Conservation (phyloP, 192 early-diverging fungal genomes). For the Irineochytrium annulatum region DNA sequence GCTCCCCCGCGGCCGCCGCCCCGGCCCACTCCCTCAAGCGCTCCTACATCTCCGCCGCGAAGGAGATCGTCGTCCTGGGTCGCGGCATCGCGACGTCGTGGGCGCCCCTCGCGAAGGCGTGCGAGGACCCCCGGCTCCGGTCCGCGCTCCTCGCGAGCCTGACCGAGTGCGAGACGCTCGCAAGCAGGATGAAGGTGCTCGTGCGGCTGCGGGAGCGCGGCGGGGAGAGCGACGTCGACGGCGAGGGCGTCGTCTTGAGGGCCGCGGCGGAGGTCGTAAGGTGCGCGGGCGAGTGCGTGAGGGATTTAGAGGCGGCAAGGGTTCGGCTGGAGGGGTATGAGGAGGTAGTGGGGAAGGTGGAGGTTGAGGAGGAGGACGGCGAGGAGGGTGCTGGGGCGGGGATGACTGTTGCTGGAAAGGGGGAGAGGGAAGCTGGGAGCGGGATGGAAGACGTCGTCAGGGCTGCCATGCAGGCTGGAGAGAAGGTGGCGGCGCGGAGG, state of each 20-base stretch:
- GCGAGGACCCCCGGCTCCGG: conserved; percentile 6
- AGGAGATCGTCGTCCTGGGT: conserved; percentile 24
- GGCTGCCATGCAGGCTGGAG: background rate
- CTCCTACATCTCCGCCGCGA: conserved; percentile 12
- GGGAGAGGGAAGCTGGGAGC: conserved; percentile 1
- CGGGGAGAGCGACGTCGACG: conserved; percentile 16
- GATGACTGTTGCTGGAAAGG: background rate
- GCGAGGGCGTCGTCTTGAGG: conserved; percentile 21
- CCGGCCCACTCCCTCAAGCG: background rate
- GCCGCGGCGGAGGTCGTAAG: conserved; percentile 25
- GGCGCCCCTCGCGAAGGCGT: conserved; percentile 20
- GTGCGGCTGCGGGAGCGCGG: background rate
- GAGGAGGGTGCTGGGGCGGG: background rate
- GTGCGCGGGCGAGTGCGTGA: conserved; percentile 15
- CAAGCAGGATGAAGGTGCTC: conserved; percentile 15
- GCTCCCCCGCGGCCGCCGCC: background rate
- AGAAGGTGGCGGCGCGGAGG: background rate
- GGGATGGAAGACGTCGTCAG: background rate
- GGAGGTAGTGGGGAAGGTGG: background rate
- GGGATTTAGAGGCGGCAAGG: conserved; percentile 24
- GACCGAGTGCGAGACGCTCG: conserved; percentile 10
- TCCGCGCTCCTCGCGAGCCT: conserved; percentile 9
- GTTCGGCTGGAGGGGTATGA: conserved; percentile 13
- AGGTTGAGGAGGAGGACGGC: background rate
- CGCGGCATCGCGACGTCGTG: conserved; percentile 21